Conservation (phyloP, 139 green algal genomes). For the Spirogloea muscicola region DNA sequence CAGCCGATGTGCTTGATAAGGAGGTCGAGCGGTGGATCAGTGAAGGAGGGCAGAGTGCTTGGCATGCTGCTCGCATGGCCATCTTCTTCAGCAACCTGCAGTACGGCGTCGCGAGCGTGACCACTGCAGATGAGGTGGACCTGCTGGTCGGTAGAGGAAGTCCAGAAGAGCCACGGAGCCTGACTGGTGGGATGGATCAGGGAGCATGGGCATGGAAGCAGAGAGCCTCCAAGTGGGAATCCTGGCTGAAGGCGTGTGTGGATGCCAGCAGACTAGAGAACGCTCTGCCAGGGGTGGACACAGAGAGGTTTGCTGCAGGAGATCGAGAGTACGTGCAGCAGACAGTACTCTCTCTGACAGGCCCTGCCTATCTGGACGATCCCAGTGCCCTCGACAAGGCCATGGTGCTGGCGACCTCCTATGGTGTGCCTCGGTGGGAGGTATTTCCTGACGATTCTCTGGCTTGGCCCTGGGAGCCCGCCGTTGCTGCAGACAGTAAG, state of each 20-base stretch:
- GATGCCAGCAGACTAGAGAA: constrained; percentile 16
- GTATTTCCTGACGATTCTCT: too few relatives aligned
- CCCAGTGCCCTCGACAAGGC: constrained; percentile 1
- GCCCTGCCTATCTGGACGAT: neutral
- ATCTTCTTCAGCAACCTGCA: constrained; percentile 16
- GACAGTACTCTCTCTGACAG: constrained; percentile 21
- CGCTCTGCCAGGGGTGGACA: constrained; percentile 10
- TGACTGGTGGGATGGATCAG: neutral
- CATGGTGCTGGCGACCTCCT: neutral
- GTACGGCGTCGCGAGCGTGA: neutral
- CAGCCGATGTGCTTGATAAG: constrained; percentile 2
- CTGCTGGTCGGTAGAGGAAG: too few relatives aligned
- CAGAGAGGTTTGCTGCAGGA: constrained; percentile 3
- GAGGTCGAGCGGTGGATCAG: constrained; percentile 7
- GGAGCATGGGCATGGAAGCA: neutral
- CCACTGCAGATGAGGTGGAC: neutral
- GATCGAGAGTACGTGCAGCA: constrained; percentile 12
- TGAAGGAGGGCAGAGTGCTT: neutral
- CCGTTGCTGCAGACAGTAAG: too few relatives aligned
- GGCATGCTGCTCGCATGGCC: constrained; percentile 10
- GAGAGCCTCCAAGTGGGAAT: neutral
- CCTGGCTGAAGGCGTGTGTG: constrained; percentile 1
- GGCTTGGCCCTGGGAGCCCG: too few relatives aligned
- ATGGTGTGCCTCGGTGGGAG: constrained; percentile 20
- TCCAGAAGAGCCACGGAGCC: too few relatives aligned